phyloP scores from a whole-genome alignment of 768 basidiomycete genomes.

The Pisolithus tinctorius region DNA sequence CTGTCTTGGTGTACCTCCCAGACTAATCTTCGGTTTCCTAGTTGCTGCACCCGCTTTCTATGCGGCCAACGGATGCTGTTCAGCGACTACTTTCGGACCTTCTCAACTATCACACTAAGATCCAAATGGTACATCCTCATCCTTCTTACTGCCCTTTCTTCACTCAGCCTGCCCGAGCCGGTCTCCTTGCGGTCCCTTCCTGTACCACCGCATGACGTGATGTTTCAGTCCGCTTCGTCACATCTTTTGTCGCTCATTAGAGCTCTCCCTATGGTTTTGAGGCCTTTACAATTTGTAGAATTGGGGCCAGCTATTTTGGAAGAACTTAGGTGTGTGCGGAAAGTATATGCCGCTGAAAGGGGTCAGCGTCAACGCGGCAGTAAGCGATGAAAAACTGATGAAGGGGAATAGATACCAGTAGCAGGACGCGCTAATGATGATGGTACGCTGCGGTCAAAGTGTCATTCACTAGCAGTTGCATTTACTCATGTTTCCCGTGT shows the following conservation, averaged over 20 bases:
- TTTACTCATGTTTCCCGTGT: slow-evolving; percentile 42
- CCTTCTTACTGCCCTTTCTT: slow-evolving; percentile 37
- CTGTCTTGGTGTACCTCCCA: not conserved
- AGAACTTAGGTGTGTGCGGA: slow-evolving; percentile 11
- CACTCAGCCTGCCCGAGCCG: slow-evolving; percentile 15
- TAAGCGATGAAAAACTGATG: slow-evolving; percentile 13
- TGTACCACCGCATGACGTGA: slow-evolving; percentile 34
- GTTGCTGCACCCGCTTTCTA: slow-evolving; percentile 6
- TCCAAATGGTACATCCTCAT: slow-evolving; percentile 50
- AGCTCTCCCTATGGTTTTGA: slow-evolving; percentile 48
- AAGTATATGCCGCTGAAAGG: not conserved
- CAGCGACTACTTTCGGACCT: slow-evolving; percentile 44
- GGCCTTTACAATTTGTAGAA: slow-evolving; percentile 30
- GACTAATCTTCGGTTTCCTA: slow-evolving; percentile 11
- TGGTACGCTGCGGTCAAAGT: not conserved
- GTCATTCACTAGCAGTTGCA: slow-evolving; percentile 25
- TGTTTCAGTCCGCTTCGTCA: slow-evolving; percentile 10
- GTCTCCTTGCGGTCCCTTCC: slow-evolving; percentile 22
- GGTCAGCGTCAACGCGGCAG: not conserved
- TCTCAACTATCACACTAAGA: slow-evolving; percentile 64
- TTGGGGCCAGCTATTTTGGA: slow-evolving; percentile 13
- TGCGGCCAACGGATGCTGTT: slow-evolving; percentile 1
- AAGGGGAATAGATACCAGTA: not conserved
- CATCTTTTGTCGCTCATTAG: slow-evolving; percentile 48
- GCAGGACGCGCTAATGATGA: not conserved